Base-by-base conservation (phyloP, 768 basidiomycete species). In the Lentinula sp. region DNA sequence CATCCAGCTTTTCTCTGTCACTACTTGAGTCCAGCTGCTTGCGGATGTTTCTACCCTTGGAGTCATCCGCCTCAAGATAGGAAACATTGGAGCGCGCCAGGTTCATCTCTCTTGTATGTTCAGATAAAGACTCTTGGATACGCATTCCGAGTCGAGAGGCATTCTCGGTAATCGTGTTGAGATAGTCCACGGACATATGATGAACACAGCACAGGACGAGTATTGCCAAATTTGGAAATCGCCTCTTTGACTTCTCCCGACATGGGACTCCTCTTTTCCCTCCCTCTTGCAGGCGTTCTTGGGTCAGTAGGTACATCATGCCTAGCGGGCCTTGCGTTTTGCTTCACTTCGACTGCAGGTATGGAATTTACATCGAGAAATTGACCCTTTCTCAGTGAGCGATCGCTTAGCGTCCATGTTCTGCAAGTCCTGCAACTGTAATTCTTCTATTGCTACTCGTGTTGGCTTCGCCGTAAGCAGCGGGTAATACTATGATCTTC, bases 391-490 rank as follows among this genome's bases (percentile, higher is more conserved):
- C 43, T 36, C 57, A 65, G 66, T 67, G 74, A 48, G 7, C 20
- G 9, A 20, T 39, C 16, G 23, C 23, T 20, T 8, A 87, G 95
- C 95, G 3, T 94, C 92, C 39, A 94, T 96, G 85, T 93, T 97
- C 77, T 95, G 88, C 83, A 98, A 97, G 79, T 94, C 91, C 36
- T 99, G 96, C 75, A 98, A 98, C 71, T 99, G 97, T 77, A 98
- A 98, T 71, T 96, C 94, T 8, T 96, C 94, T 0, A 98, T 99
- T 66, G 97, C 97, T 0, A 98, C 95, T 48, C 88, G 95, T 69
- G 88, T 98, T 61, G 95, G 95, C 37, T 97, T 95, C 74, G 94
- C 93, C 15, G 94, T 93, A 71, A 62, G 89, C 72, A 23, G 18
- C 36, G 2, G 18, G 28, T 41, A 20, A n/a, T 23, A 35, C 12